Conservation (phyloP, 1,284 basidiomycete genomes). For the Ganoderma meredithae region DNA sequence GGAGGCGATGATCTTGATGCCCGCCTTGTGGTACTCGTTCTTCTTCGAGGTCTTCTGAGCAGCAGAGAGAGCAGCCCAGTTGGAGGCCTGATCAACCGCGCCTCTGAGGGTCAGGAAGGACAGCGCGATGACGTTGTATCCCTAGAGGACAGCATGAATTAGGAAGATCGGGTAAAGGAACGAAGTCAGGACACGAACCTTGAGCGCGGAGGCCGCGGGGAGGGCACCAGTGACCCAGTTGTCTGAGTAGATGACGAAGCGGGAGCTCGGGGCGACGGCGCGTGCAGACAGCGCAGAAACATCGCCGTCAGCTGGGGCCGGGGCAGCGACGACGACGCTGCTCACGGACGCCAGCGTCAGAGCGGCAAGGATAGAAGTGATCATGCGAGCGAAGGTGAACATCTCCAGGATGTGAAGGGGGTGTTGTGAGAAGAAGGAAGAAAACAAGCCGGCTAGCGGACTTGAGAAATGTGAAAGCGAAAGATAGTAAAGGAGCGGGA, state of each 20-base stretch:
- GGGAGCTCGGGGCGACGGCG: conserved; percentile 19
- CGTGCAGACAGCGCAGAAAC: conserved; percentile 21
- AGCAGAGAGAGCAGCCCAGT: conserved; percentile 21
- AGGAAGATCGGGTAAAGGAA: neutral
- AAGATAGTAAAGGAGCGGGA: conserved; percentile 15
- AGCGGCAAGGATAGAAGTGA: conserved; percentile 27
- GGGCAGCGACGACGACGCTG: conserved; percentile 26
- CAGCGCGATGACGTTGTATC: conserved; percentile 29
- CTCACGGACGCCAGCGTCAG: conserved; percentile 30
- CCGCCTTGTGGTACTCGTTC: conserved; percentile 51
- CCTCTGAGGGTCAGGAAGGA: conserved; percentile 28
- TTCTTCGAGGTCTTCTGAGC: conserved; percentile 46
- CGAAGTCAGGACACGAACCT: conserved; percentile 8
- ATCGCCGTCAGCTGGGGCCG: conserved; percentile 11
- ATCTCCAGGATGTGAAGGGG: conserved; percentile 25
- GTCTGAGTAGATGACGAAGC: conserved; percentile 32
- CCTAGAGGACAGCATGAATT: conserved; percentile 6
- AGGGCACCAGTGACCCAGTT: conserved; percentile 24
- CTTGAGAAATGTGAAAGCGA: conserved; percentile 25
- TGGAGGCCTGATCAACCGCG: conserved; percentile 22
- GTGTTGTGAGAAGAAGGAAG: conserved; percentile 9
- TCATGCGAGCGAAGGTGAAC: conserved; percentile 31
- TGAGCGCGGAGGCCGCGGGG: conserved; percentile 17
- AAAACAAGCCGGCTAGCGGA: conserved; percentile 29
- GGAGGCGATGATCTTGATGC: conserved; percentile 56